Evolutionary conservation across 179 eudicot species (phyloP), one percentile per base, ranked within the genome.

Genomic region (Amaranthus tricolor): DNA sequence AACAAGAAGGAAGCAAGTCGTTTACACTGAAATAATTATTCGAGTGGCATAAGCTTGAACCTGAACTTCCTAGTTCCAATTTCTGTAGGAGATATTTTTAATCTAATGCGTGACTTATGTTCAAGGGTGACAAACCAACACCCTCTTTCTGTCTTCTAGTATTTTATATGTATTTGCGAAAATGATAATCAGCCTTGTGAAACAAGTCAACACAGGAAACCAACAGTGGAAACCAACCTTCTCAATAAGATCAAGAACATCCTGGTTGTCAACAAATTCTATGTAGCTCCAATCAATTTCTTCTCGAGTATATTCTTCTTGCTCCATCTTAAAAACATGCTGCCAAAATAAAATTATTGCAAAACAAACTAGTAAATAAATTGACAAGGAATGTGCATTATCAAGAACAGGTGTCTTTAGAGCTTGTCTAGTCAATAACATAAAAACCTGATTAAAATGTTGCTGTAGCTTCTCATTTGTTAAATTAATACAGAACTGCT

Each of bases 261-360:
- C 98, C 86, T 91, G 96, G 76, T 94, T 94, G 78, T 91, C 98
- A 62, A 89, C 80, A 59, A 94, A 94, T 82, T 94, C 97, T 70
- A 94, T 91, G 70, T 89, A 94, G 82, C 98, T 94, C 98, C 98
- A 94, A 77, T 94, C 89, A 82, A 94, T 94, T 84, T 91, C 92
- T 84, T 91, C 98, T 81, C 78, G 89, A 15, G 90, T 89, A 86
- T 93, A 93, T 74, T 93, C 96, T 86, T 93, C 98, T 85, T 93
- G 98, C 82, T 94, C 98, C 98, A 94, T 88, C 84, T 94, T 94
- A 77, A 94, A 94, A 80, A 94, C 98, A 86, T 94, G 98, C 98
- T 94, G 91, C 73, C 73, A 82, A 48, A 68, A 81, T 17, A 19
- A 19, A 65, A 44, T 13, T 55, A 45, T 31, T 9, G 52, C 5